Evolutionary conservation across 331 rosid species (phyloP).

Genomic region (Rhamnella rubrinervis): DNA sequence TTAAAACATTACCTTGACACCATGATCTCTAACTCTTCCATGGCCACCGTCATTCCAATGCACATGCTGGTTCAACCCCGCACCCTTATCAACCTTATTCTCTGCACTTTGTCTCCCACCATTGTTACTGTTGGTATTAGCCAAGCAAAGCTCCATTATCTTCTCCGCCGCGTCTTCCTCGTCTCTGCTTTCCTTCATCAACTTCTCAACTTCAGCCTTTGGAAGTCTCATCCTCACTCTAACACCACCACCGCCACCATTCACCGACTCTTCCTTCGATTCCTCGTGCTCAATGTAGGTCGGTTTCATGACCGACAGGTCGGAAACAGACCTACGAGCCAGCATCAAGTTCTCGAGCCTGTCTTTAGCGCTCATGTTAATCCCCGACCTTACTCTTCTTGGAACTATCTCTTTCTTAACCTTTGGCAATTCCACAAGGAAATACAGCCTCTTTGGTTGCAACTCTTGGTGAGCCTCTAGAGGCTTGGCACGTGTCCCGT

Average conservation of each 20-base stretch:
- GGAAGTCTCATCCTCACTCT: slow-evolving; percentile 76
- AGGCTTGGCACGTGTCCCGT: slow-evolving; percentile 73
- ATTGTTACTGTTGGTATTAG: not conserved
- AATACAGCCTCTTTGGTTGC: slow-evolving; percentile 42
- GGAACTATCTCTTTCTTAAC: slow-evolving; percentile 28
- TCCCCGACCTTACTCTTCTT: slow-evolving; percentile 77
- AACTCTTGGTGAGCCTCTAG: slow-evolving; percentile 40
- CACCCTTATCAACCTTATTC: slow-evolving; percentile 8
- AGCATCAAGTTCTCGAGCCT: slow-evolving; percentile 72
- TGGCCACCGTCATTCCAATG: slow-evolving; percentile 28
- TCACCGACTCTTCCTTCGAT: slow-evolving; percentile 10
- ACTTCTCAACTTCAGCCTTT: slow-evolving; percentile 64
- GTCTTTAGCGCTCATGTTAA: slow-evolving; percentile 86
- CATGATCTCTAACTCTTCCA: slow-evolving; percentile 26
- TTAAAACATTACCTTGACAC: slow-evolving; percentile 40
- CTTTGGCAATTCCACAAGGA: slow-evolving; percentile 71
- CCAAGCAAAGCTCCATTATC: slow-evolving; percentile 62
- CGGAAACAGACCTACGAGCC: slow-evolving; percentile 67
- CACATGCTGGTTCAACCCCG: slow-evolving; percentile 18
- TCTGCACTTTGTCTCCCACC: not conserved
- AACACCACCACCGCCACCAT: slow-evolving; percentile 21
- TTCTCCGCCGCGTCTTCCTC: slow-evolving; percentile 66
- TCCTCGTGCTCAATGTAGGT: slow-evolving; percentile 18
- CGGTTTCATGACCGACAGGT: slow-evolving; percentile 54
- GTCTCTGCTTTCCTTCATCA: slow-evolving; percentile 57